Evolutionary conservation across 495 filamentous ascomycete species (phyloP).

Genomic region (Oidiodendron maius): DNA sequence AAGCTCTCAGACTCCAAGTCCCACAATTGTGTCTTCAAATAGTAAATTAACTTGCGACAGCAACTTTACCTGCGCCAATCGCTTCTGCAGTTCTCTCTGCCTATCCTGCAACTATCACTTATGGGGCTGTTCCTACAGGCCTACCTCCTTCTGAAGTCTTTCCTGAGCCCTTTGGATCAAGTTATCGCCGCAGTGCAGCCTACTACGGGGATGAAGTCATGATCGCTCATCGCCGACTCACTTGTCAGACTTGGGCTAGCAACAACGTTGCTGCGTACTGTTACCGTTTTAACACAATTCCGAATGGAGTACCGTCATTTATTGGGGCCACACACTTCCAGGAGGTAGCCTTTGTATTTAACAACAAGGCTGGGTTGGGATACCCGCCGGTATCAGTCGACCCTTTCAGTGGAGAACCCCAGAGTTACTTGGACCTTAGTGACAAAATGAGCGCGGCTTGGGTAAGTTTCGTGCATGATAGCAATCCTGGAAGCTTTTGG

Average conservation of each 20-base stretch:
- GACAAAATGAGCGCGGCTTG: conserved; percentile 35
- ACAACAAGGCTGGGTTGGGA: conserved; percentile 4
- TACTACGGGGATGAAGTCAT: conserved; percentile 31
- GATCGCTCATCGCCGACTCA: conserved; percentile 30
- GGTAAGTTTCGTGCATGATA: conserved; percentile 34
- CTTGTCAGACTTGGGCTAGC: conserved; percentile 33
- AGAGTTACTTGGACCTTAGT: conserved; percentile 25
- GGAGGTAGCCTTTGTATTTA: conserved; percentile 11
- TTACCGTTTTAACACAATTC: conserved; percentile 36
- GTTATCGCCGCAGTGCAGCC: conserved; percentile 26
- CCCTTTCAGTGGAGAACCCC: conserved; percentile 15
- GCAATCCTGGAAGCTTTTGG: conserved; percentile 31
- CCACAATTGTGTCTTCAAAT: not conserved
- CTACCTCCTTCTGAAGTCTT: conserved; percentile 6
- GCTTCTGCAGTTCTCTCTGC: not conserved
- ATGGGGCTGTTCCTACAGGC: not conserved
- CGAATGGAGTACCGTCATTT: conserved; percentile 10
- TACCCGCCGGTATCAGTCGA: conserved; percentile 2
- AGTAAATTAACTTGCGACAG: not conserved
- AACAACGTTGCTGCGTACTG: conserved; percentile 29
- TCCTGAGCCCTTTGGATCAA: conserved; percentile 22
- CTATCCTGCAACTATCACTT: not conserved
- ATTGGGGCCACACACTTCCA: conserved; percentile 9
- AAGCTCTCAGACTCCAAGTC: not conserved
- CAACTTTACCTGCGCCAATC: not conserved